Evolutionary conservation across 306 rosid genomes (phyloP).

Genomic region (Pyrus betulifolia): DNA sequence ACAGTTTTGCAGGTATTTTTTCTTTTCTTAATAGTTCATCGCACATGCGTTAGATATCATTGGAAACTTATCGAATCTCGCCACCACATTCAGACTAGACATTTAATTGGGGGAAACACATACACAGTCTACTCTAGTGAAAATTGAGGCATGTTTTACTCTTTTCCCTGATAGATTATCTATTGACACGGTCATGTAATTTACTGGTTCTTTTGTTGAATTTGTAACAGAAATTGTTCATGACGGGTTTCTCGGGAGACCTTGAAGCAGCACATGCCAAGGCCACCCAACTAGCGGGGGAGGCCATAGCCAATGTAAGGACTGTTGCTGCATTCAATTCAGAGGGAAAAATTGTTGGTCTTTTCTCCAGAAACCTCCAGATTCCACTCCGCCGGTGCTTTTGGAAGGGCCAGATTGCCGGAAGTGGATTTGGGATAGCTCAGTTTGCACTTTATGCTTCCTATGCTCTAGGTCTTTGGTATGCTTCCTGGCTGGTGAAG

Average conservation of each 20-base stretch:
- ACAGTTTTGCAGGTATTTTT: conserved; percentile 82
- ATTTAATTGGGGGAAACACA: not conserved
- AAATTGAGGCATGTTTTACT: not conserved
- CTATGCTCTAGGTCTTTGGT: conserved; percentile 96
- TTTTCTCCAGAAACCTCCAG: conserved; percentile 66
- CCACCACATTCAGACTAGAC: not conserved
- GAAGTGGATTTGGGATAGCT: conserved; percentile 83
- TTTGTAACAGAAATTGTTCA: conserved; percentile 80
- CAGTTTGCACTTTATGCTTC: conserved; percentile 88
- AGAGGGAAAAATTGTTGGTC: conserved; percentile 70
- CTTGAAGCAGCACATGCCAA: conserved; percentile 85
- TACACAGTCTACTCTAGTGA: not conserved
- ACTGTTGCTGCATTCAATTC: conserved; percentile 91
- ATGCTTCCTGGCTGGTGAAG: conserved; percentile 96
- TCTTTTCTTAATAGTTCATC: conserved; percentile 5
- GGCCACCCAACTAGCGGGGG: conserved; percentile 95
- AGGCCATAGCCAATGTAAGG: conserved; percentile 92
- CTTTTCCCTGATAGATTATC: not conserved
- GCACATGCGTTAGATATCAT: not conserved
- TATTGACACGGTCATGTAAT: not conserved
- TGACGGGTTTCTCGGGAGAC: conserved; percentile 98
- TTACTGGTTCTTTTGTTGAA: not conserved
- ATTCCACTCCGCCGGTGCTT: conserved; percentile 71
- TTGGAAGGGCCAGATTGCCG: conserved; percentile 96
- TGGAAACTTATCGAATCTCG: not conserved